A percentile compares a stretch with the other conserved stretches of the same genome.
Conservation (phyloP, 208 protist genomes). For the Willaertia magna region DNA sequence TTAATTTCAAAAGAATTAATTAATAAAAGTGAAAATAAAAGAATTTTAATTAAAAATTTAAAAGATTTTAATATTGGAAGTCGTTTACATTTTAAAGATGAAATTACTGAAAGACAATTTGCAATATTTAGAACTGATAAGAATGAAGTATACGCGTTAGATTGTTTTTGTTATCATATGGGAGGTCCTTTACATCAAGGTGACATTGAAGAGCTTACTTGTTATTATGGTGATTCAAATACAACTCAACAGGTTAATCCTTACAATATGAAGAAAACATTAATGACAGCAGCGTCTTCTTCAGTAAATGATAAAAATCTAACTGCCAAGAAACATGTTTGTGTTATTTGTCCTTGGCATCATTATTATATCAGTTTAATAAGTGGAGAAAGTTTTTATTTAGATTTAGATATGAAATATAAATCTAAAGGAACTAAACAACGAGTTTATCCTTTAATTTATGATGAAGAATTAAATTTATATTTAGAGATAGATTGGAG, state of each 20-base stretch:
- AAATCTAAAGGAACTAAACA: background rate
- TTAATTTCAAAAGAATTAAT: too few species aligned
- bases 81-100: background rate
- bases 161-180: background rate
- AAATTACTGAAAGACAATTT: background rate
- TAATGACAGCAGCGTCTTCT: too few species aligned
- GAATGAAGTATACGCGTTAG: background rate
- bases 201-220: background rate
- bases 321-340: background rate
- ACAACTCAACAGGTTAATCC: too few species aligned
- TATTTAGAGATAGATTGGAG: background rate
- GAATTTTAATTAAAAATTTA: background rate
- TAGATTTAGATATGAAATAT: background rate
- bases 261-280: too few species aligned
- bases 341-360: conserved; percentile 3
- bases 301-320: too few species aligned
- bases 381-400: background rate
- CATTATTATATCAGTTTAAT: background rate
- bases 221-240: background rate
- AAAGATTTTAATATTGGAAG: background rate
- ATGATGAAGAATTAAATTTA: background rate
- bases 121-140: background rate
- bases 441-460: background rate
- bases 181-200: background rate
- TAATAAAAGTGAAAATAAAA: too few species aligned